Evolutionary conservation across 805 yeast species (phyloP).

Genomic region (Metschnikowia amazonensis): DNA sequence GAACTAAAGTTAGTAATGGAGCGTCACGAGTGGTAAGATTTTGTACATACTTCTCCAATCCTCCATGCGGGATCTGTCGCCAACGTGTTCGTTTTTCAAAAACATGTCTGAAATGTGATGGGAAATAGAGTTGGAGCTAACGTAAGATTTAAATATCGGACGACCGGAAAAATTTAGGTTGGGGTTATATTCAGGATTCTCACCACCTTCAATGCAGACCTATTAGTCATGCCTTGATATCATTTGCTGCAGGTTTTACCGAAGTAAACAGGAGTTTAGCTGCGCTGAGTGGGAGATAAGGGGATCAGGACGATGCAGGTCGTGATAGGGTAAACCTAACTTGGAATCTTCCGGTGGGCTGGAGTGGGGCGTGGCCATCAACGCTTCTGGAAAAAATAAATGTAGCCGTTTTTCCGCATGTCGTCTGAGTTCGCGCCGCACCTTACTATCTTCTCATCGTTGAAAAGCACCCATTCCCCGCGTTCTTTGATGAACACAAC

Average conservation of each 20-base stretch:
- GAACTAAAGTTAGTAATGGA: constrained; percentile 29
- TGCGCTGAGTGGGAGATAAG: no score
- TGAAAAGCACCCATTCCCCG: constrained; percentile 71
- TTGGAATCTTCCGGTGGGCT: no score
- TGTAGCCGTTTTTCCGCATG: constrained; percentile 44
- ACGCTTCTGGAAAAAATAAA: constrained; percentile 38
- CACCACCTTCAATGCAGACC: background rate
- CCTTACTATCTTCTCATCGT: constrained; percentile 82
- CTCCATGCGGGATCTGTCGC: constrained; percentile 70
- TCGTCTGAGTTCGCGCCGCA: constrained; percentile 45
- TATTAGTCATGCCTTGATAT: constrained; percentile 2
- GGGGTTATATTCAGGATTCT: constrained; percentile 2
- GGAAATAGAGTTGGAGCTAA: background rate
- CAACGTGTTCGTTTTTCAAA: constrained; percentile 76
- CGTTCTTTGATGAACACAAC: constrained; percentile 62
- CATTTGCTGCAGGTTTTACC: background rate
- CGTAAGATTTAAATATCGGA: background rate
- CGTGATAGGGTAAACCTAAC: no score
- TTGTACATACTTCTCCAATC: constrained; percentile 47
- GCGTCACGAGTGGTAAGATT: background rate
- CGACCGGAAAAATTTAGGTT: constrained; percentile 1
- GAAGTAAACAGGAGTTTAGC: background rate
- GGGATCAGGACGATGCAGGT: no score
- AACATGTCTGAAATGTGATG: constrained; percentile 51
- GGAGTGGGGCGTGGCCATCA: no score